Evolutionary conservation across 2,329 filamentous ascomycete genomes (phyloP), one percentile per base, ranked within the genome.

Genomic region (Neofusicoccum cordaticola): DNA sequence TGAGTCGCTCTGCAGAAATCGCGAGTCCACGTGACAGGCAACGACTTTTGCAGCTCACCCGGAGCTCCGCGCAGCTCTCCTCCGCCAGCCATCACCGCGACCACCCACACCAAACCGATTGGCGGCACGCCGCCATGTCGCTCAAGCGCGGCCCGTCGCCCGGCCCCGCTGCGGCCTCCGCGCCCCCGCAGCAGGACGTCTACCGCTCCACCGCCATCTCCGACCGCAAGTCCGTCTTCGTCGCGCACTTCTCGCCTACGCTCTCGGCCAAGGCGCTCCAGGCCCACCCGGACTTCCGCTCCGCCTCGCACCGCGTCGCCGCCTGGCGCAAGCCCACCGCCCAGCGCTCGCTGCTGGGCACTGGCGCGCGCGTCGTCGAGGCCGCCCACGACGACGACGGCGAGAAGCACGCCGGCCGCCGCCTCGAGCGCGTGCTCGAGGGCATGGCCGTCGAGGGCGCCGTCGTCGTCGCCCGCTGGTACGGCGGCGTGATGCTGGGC

Each of bases 401-500:
- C 13, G 84, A 86, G 70, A 80, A 79, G 61, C 81, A 82, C 71
- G 83, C 78, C 0, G 84, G 82, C 4, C 79, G 77, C 64, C 77
- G 77, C 27, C 73, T 85, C 3, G 75, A 80, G 69, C 77, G 79
- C 63, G 76, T 84, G 22, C 76, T 86, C 12, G 74, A 76, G 27
- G 77, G 80, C 11, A 75, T 78, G 67, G 71, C 79, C 17, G 78
- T 79, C 13, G 73, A 75, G 48, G 84, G 84, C 22, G 71, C 75
- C 1, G 75, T 84, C 22, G 81, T 85, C 4, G 84, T 86, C 8
- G 84, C 82, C 42, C 70, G 84, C 15, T 85, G 83, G 83, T 85
- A 83, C 67, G 83, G 84, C 2, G 84, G 84, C 0, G 74, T 80
- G 3, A 78, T 84, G 69, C 76, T 86, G 9, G 84, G 84, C 0